Evolutionary conservation across 257 asterid species (phyloP), one percentile per base, ranked within the genome.

Genomic region (Rehmannia glutinosa): DNA sequence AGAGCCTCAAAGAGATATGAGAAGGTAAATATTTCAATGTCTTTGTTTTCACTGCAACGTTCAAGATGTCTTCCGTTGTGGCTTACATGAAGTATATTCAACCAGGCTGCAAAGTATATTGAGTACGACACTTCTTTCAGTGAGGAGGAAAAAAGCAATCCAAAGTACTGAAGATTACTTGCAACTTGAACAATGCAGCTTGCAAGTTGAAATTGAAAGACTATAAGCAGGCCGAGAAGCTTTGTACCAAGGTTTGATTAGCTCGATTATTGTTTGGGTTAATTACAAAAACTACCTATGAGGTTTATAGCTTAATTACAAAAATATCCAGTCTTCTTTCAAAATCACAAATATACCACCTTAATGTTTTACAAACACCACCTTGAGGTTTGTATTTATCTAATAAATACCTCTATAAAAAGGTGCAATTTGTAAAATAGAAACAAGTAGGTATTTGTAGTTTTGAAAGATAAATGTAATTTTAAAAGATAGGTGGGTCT

Each of bases 1-100:
- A 81, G 78, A 68, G 89, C 95, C 21, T 77, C 89, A 7, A 87
- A 84, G 77, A 82, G 89, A 87, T 87, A 87, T 2, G 95, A 83
- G 72, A 84, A 86, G 94, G 94, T 84, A 24, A 2, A 0, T n/a
- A 4, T 54, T 3, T 5, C n/a, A n/a, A n/a, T n/a, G n/a, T n/a
- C n/a, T n/a, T n/a, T n/a, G n/a, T 39, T 39, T 3, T 39, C 11
- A 39, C 3, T 39, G 45, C 45, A 39, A 6, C n/a, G n/a, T 39
- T 8, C 3, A 39, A 39, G 11, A 12, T 39, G 13, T 39, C 13
- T 39, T 32, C 38, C 38, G 7, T 32, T 32, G 38, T 32, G n/a
- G 38, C 49, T 42, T 42, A 42, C 16, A 0, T 42, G 19, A 42
- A 42, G 49, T 1, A 12, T 15, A 11, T 42, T 12, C 5, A 6